Conservation (phyloP, 2,329 filamentous ascomycete species). For the Curvularia lunata region DNA sequence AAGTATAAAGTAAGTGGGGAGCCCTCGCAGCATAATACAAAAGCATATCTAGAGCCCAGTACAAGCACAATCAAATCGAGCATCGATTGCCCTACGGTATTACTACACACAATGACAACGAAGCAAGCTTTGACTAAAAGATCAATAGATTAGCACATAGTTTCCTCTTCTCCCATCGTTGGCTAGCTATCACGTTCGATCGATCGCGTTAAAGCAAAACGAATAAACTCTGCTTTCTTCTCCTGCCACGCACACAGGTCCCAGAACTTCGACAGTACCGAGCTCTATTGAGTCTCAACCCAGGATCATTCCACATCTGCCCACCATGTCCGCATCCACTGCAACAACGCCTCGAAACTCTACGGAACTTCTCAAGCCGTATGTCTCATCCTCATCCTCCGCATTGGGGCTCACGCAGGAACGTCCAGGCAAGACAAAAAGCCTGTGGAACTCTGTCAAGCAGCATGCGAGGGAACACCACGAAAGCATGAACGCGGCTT, state of each 20-base stretch:
- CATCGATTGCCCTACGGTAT: background rate
- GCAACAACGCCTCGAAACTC: slow-evolving; percentile 29
- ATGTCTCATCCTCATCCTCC: slow-evolving; percentile 6
- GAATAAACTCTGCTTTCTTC: background rate
- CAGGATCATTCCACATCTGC: background rate
- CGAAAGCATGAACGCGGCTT: slow-evolving; percentile 28
- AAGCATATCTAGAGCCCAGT: background rate
- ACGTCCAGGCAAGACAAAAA: slow-evolving; percentile 10
- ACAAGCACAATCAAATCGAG: background rate
- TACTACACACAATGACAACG: background rate
- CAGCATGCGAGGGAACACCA: slow-evolving; percentile 31
- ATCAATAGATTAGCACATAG: background rate
- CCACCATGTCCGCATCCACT: slow-evolving; percentile 20
- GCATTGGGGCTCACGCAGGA: background rate
- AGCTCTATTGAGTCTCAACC: background rate
- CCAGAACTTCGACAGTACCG: background rate
- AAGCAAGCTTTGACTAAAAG: background rate
- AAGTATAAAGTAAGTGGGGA: slow-evolving; percentile 9
- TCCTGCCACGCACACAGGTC: background rate
- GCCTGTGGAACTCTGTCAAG: slow-evolving; percentile 28
- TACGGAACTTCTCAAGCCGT: slow-evolving; percentile 22
- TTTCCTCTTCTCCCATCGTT: background rate
- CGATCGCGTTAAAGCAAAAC: background rate
- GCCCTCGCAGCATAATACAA: background rate
- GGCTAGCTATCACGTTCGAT: background rate